Evolutionary conservation across 1,284 basidiomycete species (phyloP), one percentile per base, ranked within the genome.

Genomic region (Neolentinus lepideus): DNA sequence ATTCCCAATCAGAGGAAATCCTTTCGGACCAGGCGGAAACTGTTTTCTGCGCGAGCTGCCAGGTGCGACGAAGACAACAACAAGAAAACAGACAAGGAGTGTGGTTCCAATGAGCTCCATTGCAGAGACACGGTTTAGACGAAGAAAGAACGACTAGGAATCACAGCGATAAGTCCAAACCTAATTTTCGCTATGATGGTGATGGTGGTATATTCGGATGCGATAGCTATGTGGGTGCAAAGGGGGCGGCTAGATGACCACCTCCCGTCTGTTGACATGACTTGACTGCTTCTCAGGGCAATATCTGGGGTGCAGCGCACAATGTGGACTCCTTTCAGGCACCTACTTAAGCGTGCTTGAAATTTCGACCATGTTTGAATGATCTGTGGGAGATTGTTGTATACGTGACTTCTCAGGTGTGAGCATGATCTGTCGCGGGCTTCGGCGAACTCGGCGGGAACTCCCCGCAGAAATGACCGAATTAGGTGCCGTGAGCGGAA

Each of bases 1-100:
- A 47, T 67, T 67, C 16, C 65, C 65, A 19, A 67, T 14, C 19
- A 66, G 22, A 2, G 65, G 64, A 10, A 61, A 33, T 8, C 64
- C 64, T 47, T 48, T 55, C 0, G 66, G 66, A 10, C 65, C 61
- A 22, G 64, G 64, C 12, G 65, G 65, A 9, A 61, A 52, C 16
- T 51, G 43, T 9, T 56, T 8, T 16, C 4, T 22, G 47, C 8
- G 47, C 47, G 38, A 6, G 16, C 8, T 16, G 12, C 16, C 4
- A 21, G 12, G n/a, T 43, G n/a, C 16, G 6, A 43, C 16, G 19
- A 43, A 3, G 38, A 43, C 8, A n/a, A n/a, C 38, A n/a, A 43
- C 8, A n/a, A 43, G 6, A 16, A 43, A 21, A 16, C 38, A 43
- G 16, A 16, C 38, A 43, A 43, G 19, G 38, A 43, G 38, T 43